phyloP scores from a whole-genome alignment of 108 stramenopile genomes.

The Seminavis robusta region DNA sequence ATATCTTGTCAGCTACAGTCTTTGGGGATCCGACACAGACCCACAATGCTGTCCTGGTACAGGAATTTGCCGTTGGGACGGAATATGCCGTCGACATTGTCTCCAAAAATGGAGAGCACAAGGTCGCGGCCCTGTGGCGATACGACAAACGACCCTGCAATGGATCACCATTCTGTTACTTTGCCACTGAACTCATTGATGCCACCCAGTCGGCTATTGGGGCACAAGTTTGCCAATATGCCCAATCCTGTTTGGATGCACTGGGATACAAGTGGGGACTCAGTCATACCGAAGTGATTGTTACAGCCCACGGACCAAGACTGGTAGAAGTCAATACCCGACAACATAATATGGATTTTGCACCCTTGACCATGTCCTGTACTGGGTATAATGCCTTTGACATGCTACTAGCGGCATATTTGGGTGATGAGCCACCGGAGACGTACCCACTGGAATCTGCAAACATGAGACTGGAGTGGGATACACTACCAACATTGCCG shows the following conservation, averaged over 20 bases:
- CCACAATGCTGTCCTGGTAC: conserved; percentile 77
- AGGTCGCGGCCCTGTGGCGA: conserved; percentile 93
- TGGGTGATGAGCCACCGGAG: conserved; percentile 37
- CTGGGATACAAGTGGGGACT: conserved; percentile 70
- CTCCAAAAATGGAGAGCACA: conserved; percentile 79
- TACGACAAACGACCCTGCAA: conserved; percentile 93
- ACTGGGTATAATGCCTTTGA: conserved; percentile 83
- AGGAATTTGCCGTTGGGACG: conserved; percentile 72
- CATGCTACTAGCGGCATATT: conserved; percentile 64
- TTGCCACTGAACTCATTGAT: conserved; percentile 76
- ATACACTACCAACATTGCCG: conserved; percentile 51
- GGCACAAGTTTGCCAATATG: conserved; percentile 48
- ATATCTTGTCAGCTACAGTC: conserved; percentile 69
- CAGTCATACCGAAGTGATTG: conserved; percentile 76
- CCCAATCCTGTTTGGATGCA: conserved; percentile 50
- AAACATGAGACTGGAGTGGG: conserved; percentile 45
- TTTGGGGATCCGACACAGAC: conserved; percentile 75
- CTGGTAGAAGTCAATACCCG: conserved; percentile 87
- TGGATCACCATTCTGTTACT: conserved; percentile 85
- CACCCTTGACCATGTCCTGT: conserved; percentile 70
- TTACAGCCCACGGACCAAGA: conserved; percentile 42
- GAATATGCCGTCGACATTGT: conserved; percentile 95
- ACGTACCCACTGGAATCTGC: conserved; percentile 20
- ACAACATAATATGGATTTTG: conserved; percentile 86
- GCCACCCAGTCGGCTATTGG: conserved; percentile 23